Evolutionary conservation across 495 filamentous ascomycete species (phyloP), one percentile per base, ranked within the genome.

Genomic region (Beverwykella pulmonaria): DNA sequence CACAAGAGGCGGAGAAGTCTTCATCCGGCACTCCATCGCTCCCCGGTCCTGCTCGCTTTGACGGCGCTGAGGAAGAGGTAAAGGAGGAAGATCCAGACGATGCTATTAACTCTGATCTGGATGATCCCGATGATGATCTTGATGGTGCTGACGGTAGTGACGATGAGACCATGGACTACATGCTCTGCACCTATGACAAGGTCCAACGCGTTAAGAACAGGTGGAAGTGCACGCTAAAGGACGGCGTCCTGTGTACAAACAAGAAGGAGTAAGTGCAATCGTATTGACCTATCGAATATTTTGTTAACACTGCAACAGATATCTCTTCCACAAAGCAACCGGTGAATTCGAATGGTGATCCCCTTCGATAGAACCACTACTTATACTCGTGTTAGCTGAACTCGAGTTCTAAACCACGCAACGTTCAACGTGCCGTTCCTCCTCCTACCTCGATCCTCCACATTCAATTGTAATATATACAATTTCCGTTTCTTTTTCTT

Each of bases 151-250:
- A 79, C n/a, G 89, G 92, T 23, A 88, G 84, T 25, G 92, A 97
- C 44, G 93, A 97, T 58, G 88, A 93, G 9, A 65, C 47, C 25
- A 50, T 62, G 1, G 89, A 95, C 65, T 91, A 94, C 76, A 97
- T 97, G 91, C 86, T 98, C 41, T 98, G 94, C 81, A 96, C 94
- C 72, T 98, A 98, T 74, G 94, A 99, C 81, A 99, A 99, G 81
- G 94, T 99, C 20, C 93, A 97, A 78, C 83, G 94, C 54, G 95
- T 97, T 63, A 99, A 99, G 87, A 99, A 97, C 77, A 99, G 98
- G 88, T 99, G 94, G 94, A 99, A 99, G 87, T 99, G 94, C 79
- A 91, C 90, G 5, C 83, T 99, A 58, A 98, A 98, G 81, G 94
- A 99, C 72, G 94, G 94, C 19, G 90, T 99, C 17, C 82, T 99